Evolutionary conservation across 2,329 filamentous ascomycete genomes (phyloP), one percentile per base, ranked within the genome.

Genomic region (Meredithiella fracta): DNA sequence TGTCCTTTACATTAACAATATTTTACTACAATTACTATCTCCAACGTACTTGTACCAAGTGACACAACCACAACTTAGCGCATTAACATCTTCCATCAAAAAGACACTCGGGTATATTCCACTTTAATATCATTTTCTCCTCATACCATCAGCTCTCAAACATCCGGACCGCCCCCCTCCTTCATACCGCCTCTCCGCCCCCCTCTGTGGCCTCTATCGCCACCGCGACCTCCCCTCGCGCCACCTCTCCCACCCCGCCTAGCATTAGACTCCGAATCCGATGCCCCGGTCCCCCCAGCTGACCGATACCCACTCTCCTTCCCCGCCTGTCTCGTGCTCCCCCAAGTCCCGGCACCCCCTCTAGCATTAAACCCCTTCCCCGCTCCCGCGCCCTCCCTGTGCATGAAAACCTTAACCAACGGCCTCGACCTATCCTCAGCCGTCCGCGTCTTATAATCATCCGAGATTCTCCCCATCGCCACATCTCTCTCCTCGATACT

Each of bases 371-470:
- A 79, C 23, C 73, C 65, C 63, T 76, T 78, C 29, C 25, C 17
- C 40, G 42, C 51, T 25, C 29, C 44, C 14, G 29, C 47, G 60
- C 67, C 74, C 62, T 78, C 77, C 62, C 79, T 80, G 50, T 85
- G 82, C 64, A 86, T 80, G 71, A 89, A 95, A 64, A 89, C 79
- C 72, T 89, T 89, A 59, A 94, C 82, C 57, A 87, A 78, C 14
- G 88, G 86, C 69, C 85, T 86, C 60, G 83, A 84, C 60, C 86
- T 81, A 34, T 51, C 49, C 63, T 83, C 83, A 31, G 79, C 76
- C 42, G 77, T 77, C 61, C 79, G 77, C 60, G 81, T 85, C 74
- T 90, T 91, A 63, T 83, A 76, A 47, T 92, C 86, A 14, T 82
- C 76, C 3, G 87, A 79, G 58, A 94, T 75, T 61, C 81, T 82